Evolutionary conservation across 1,284 basidiomycete species (phyloP).

Genomic region (Moniliella sp.): DNA sequence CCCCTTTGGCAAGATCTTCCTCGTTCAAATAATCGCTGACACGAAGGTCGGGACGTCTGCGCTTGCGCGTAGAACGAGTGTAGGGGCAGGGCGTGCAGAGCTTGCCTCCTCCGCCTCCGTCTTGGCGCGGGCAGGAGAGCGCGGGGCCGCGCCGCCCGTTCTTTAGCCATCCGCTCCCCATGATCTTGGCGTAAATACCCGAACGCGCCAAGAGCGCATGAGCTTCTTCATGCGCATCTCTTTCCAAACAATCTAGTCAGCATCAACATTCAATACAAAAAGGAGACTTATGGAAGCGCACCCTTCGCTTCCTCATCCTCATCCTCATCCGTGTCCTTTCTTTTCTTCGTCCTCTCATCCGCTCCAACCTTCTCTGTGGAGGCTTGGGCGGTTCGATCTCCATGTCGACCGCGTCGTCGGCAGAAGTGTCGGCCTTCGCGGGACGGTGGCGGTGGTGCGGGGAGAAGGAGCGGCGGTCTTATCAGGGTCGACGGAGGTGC

Average conservation of each 20-base stretch:
- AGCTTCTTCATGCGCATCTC: constrained; percentile 16
- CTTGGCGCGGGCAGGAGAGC: constrained; percentile 1
- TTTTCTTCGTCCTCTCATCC: background rate
- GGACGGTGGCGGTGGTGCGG: too few species aligned
- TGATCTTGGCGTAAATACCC: constrained; percentile 24
- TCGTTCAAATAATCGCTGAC: constrained; percentile 12
- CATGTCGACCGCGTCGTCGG: too few species aligned
- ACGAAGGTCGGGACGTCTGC: constrained; percentile 5
- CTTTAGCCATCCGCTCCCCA: constrained; percentile 23
- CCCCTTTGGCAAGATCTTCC: constrained; percentile 14
- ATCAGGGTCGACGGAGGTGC: too few species aligned
- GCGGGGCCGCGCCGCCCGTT: constrained; percentile 2
- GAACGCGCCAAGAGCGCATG: constrained; percentile 23
- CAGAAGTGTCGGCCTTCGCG: too few species aligned
- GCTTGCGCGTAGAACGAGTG: too few species aligned
- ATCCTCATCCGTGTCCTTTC: background rate
- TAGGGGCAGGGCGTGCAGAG: too few species aligned
- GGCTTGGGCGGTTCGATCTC: too few species aligned
- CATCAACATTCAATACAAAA: too few species aligned
- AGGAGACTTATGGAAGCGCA: too few species aligned
- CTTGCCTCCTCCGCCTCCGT: background rate
- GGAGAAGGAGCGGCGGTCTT: too few species aligned
- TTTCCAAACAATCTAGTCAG: too few species aligned
- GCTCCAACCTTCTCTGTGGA: too few species aligned
- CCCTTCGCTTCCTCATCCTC: background rate